A percentile compares a stretch with the other conserved stretches of the same genome.
phyloP scores from a whole-genome alignment of 2,329 filamentous ascomycete genomes.

The Aspergillus melleus region DNA sequence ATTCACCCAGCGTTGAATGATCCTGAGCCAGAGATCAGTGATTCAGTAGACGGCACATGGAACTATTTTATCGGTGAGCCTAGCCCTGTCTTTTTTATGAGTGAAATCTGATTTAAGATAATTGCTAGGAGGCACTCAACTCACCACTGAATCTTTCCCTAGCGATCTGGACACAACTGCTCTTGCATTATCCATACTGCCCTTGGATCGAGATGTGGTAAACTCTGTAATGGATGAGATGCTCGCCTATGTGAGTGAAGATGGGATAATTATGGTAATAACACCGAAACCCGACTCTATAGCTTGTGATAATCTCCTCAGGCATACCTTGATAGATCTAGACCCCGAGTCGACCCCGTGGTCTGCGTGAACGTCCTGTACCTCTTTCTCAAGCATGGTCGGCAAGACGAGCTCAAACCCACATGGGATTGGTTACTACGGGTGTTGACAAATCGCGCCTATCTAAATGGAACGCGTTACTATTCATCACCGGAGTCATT shows the following conservation, averaged over 20 bases:
- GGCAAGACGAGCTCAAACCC: slow-evolving; percentile 23
- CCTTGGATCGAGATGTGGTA: slow-evolving; percentile 10
- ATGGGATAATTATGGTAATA: slow-evolving; percentile 25
- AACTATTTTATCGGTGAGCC: slow-evolving; percentile 26
- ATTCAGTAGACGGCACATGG: slow-evolving; percentile 20
- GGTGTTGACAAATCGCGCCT: slow-evolving; percentile 25
- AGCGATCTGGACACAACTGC: slow-evolving; percentile 39
- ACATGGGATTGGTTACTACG: slow-evolving; percentile 27
- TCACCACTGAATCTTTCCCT: slow-evolving; percentile 22
- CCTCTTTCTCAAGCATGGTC: slow-evolving; percentile 32
- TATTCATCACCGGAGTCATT: slow-evolving; percentile 35
- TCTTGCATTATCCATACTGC: slow-evolving; percentile 28
- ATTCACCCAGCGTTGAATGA: too few relatives aligned
- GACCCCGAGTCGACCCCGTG: slow-evolving; percentile 20
- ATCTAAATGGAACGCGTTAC: slow-evolving; percentile 33
- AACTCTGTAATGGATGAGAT: slow-evolving; percentile 22
- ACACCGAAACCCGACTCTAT: not conserved
- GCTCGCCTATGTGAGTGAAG: slow-evolving; percentile 19
- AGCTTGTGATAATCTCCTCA: slow-evolving; percentile 5
- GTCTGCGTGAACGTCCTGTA: slow-evolving; percentile 35
- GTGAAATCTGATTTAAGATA: not conserved
- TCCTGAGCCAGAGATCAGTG: slow-evolving; percentile 1
- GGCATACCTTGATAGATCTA: slow-evolving; percentile 32
- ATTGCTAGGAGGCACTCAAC: not conserved
- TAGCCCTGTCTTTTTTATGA: not conserved